These are phyloP conservation scores for Capillidium heterosporum DNA, from an alignment of 371 early-diverging fungal genomes.

Conservation along the genomic window DNA sequence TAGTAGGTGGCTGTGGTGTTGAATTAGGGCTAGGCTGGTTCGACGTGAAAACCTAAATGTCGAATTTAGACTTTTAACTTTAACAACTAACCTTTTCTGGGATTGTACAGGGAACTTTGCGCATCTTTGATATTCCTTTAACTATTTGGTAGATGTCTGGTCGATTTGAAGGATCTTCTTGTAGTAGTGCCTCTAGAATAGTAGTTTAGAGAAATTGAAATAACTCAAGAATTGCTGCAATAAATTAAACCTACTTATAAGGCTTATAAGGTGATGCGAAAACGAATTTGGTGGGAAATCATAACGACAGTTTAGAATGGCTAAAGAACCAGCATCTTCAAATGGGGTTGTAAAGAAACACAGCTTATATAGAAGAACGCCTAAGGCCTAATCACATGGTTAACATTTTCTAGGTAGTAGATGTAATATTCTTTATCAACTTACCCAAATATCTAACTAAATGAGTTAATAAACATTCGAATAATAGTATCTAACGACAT, in stretches of 20 bases:
- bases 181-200: slow-evolving; percentile 27
- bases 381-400: slow-evolving; percentile 48
- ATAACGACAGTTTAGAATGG: slow-evolving; percentile 76
- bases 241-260: slow-evolving; percentile 30
- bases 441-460: background rate
- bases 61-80: background rate
- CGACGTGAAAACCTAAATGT: slow-evolving; percentile 16
- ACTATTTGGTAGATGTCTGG: slow-evolving; percentile 63
- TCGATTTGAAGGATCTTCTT: slow-evolving; percentile 48
- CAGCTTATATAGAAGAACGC: slow-evolving; percentile 75
- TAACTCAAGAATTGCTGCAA: too few species aligned
- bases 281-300: slow-evolving; percentile 46
- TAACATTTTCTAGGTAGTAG: background rate
- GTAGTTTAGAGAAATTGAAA: background rate
- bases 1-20: slow-evolving; percentile 5
- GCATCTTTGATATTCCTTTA: slow-evolving; percentile 35
- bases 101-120: slow-evolving; percentile 44
- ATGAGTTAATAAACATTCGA: slow-evolving; percentile 3
- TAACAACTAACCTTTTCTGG: slow-evolving; percentile 17
- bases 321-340: slow-evolving; percentile 69
- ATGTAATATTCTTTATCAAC: background rate
- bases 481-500: slow-evolving; percentile 13
- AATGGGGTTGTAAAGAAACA: slow-evolving; percentile 82
- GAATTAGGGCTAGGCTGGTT: slow-evolving; percentile 6
- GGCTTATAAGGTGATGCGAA: slow-evolving; percentile 39